Evolutionary conservation across 345 rosid species (phyloP), one percentile per base, ranked within the genome.

Genomic region (Cardamine occulta): DNA sequence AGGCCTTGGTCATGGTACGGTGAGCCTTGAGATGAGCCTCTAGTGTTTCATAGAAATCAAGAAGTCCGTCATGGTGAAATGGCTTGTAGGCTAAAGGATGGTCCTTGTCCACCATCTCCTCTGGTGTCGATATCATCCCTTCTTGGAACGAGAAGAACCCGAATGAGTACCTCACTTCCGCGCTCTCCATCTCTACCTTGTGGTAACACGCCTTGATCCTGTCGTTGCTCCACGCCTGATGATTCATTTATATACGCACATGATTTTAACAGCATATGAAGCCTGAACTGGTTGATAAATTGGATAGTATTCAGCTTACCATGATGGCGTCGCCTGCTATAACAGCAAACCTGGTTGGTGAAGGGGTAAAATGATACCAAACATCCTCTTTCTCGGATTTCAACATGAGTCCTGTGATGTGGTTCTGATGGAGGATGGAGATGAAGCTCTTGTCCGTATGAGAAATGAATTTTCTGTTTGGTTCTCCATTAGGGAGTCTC

Each of bases 221-320:
- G 63, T 86, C 92, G 47, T 93, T 93, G 78, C 93, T 90, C 97
- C 96, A 93, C 14, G 86, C 97, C 97, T 91, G 17, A 69, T 34
- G 53, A 65, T 65, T 23, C 13, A 7, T 35, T 42, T 14, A 19
- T 54, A 31, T 42, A 35, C 31, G 8, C 51, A 54, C 73, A 49
- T 75, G 13, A 75, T 39, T 15, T 19, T 19, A 28, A 34, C 42
- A 19, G 1, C 26, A 48, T 40, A 61, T 42, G 17, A 32, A 62
- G 31, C 14, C 61, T 8, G 49, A 61, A 19, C 17, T 44, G 31
- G 23, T 12, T 57, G 21, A 47, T 24, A 53, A n/a, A 12, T 8
- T 24, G 6, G 45, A 40, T 40, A 55, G 10, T 26, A 26, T 28
- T 55, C 57, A 56, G 72, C 81, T 70, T 63, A 89, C 92, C 91